These are phyloP conservation scores for Penicillium goetzii DNA, from an alignment of 495 filamentous ascomycete genomes.

Conservation along the genomic window DNA sequence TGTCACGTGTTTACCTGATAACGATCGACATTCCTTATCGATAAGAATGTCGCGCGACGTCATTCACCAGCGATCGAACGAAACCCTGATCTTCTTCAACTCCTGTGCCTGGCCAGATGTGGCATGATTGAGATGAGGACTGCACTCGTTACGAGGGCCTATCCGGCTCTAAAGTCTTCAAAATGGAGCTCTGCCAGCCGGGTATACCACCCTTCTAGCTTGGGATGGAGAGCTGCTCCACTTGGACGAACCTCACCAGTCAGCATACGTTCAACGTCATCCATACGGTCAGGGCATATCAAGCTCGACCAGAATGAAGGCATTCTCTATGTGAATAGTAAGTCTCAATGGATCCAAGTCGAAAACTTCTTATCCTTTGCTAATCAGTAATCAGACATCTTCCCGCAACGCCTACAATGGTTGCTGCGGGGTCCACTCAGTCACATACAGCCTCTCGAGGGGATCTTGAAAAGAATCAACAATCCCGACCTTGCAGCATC, in stretches of 20 bases:
- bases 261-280: conserved; percentile 24
- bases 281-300: conserved; percentile 70
- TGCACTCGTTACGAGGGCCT: conserved; percentile 9
- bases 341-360: conserved; percentile 25
- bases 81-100: conserved; percentile 14
- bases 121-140: conserved; percentile 20
- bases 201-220: conserved; percentile 13
- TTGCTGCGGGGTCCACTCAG: conserved; percentile 63
- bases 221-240: conserved; percentile 27
- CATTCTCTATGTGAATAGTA: conserved; percentile 89
- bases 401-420: conserved; percentile 76
- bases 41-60: conserved; percentile 25
- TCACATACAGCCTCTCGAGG: conserved; percentile 58
- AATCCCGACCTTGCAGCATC: conserved; percentile 58
- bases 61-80: conserved; percentile 16
- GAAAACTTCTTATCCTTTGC: background rate
- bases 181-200: conserved; percentile 5
- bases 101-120: conserved; percentile 6
- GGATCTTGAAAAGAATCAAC: conserved; percentile 66
- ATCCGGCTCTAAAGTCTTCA: conserved; percentile 12
- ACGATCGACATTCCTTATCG: conserved; percentile 4
- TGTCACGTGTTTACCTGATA: conserved; percentile 18
- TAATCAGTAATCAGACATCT: conserved; percentile 65
- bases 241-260: conserved; percentile 16
- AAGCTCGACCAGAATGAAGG: conserved; percentile 68